Evolutionary conservation across 306 rosid species (phyloP), one percentile per base, ranked within the genome.

Genomic region (Pyrus pyrifolia): DNA sequence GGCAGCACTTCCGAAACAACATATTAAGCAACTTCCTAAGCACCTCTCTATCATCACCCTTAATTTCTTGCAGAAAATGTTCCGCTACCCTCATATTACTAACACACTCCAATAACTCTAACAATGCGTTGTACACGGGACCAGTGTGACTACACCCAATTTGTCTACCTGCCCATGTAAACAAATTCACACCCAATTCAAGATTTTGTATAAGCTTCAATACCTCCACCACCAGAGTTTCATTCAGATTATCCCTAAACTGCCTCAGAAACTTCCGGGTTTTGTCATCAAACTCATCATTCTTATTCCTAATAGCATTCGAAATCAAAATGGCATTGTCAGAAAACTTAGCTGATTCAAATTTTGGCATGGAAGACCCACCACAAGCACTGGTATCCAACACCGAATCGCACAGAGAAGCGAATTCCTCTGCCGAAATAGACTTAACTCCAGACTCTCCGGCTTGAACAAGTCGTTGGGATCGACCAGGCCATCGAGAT

Each of bases 121-220:
- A 70, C 69, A 88, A 75, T 14, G 84, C 86, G 73, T 77, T 68
- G 44, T 83, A 90, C 76, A 90, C 97, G 0, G 57, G 5, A 0
- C 13, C 75, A 40, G 87, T 86, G 72, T 92, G 93, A 69, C 70
- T 46, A 61, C 90, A 90, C 46, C 96, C 97, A 31, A 90, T 90
- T 76, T 92, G 97, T 23, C 91, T 75, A 84, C 93, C 88, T 3
- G 90, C 87, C 96, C 97, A 92, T 3, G 87, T 9, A 78, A 92
- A 92, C 57, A 92, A 90, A 80, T 23, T 23, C 23, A 23, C 23
- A 23, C 23, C 23, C 23, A 23, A 23, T 23, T 23, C 23, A 23
- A 1, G 23, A 23, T 23, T 23, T 23, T 23, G 23, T 23, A 23
- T 23, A 23, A 23, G 23, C 23, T 23, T 23, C 23, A 23, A 23